Base-by-base conservation (phyloP, 768 basidiomycete genomes). In the Suillus discolor region DNA sequence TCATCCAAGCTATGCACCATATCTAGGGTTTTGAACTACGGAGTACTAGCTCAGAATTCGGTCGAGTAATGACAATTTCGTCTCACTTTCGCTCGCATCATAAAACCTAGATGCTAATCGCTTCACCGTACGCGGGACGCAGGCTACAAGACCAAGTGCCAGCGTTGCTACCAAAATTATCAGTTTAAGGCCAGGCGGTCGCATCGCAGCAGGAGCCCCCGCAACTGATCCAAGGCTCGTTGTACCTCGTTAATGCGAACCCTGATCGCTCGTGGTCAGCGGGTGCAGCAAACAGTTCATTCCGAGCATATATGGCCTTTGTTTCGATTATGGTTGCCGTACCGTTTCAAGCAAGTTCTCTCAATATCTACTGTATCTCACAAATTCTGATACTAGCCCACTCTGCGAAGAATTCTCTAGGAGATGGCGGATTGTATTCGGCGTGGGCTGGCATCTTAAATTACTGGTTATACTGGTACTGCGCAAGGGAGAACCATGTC, bases 161-260 rank as follows among this genome's bases (percentile, higher is more conserved):
- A 49, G 12, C 36, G 34, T n/a, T 38, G 55, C 55, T 38, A 6
- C 36, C 7, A 57, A 57, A 11, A 57, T 38, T 25, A 23, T 23
- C 16, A 1, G 12, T 6, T 23, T 23, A 39, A 25, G 38, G 38
- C 38, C 23, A 38, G 23, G 13, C 23, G 0, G 9, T 59, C 38
- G 8, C 23, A 9, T 23, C 38, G 39, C 4, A 39, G 8, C 38
- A 25, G 23, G 25, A 3, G 15, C 8, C 4, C 36, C 36, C 13
- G n/a, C 15, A 23, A 23, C 36, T 16, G n/a, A 23, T 38, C 2
- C 36, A 16, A 31, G n/a, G 13, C 36, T n/a, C 20, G n/a, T 23
- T 23, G 25, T 96, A 95, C 71, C 82, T 96, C 49, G 93, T 95
- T 20, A 94, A 97, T 70, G 87, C 93, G 4, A 97, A 96, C 73